A percentile compares a stretch with the other conserved stretches of the same genome.
Evolutionary conservation across 176 grass and related monocot species (phyloP).

Genomic region (Panicum miliaceum): DNA sequence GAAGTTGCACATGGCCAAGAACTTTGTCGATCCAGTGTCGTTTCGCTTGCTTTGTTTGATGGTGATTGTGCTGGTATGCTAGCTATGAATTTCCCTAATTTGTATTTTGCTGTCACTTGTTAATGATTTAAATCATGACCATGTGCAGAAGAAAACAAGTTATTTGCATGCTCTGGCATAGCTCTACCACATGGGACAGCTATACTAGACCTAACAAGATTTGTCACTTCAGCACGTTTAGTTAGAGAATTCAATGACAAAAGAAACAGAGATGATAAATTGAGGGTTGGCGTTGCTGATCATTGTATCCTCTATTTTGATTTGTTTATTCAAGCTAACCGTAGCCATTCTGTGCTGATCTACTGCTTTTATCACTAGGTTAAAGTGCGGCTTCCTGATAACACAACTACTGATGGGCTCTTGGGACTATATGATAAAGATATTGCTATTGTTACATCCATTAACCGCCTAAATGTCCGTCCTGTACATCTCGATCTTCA

Average conservation of each 20-base stretch:
- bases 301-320: neutral
- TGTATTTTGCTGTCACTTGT: neutral
- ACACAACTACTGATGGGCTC: neutral
- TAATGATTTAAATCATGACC: conserved; percentile 19
- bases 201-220: neutral
- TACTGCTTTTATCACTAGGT: conserved; percentile 23
- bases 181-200: neutral
- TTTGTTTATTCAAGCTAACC: neutral
- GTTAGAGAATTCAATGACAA: neutral
- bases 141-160: conserved; percentile 34
- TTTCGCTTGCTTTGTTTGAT: conserved; percentile 28
- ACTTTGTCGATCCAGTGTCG: neutral
- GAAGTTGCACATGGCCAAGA: neutral
- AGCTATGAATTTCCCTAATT: conserved; percentile 18
- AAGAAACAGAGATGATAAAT: conserved; percentile 24
- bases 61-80: conserved; percentile 4
- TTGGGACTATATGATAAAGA: conserved; percentile 36
- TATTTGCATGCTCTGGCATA: conserved; percentile 41
- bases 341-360: neutral
- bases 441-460: conserved; percentile 16
- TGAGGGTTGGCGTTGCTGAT: conserved; percentile 31
- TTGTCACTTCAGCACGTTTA: conserved; percentile 40
- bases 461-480: neutral
- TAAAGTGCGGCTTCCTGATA: conserved; percentile 33
- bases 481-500: neutral